Evolutionary conservation across 371 early-diverging fungal species (phyloP), one percentile per base, ranked within the genome.

Genomic region (Mortierella sp.): DNA sequence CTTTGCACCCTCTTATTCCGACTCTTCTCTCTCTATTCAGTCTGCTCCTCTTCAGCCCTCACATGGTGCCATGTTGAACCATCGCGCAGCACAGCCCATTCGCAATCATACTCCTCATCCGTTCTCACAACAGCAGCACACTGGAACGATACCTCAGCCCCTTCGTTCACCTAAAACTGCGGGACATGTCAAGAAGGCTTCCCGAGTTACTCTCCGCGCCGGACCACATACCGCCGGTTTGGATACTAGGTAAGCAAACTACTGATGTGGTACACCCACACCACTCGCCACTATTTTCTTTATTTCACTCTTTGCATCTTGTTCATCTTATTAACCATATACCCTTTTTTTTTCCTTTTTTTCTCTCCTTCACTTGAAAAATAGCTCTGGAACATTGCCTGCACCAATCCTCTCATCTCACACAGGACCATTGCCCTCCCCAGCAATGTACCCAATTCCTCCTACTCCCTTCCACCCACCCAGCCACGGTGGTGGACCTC

Each of bases 41-140:
- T 90, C 90, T 30, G 90, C 90, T 28, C 90, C 90, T 10, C 69
- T 90, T n/a, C 84, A 89, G 64, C 87, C 90, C 32, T 80, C 81
- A 0, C 79, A 78, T 16, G 68, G 65, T 49, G 57, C 59, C 16
- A 64, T 80, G 75, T 43, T 78, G 70, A 70, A 68, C 54, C 75
- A 68, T 22, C 60, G 75, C 60, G 67, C 75, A 1, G 71, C 81
- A 14, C 73, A 78, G 32, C 79, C 79, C n/a, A 39, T 78, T 28
- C 70, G 73, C 9, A 72, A 75, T 49, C 65, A 72, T 16, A 75
- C 72, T 26, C 81, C 75, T 52, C 81, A 70, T 54, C 74, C 81
- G 26, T 66, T 68, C n/a, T 70, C 78, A 28, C 80, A 74, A 14
- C 80, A 85, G n/a, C 86, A 86, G 45, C 77, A 78, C 59, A 64